Percentiles rank a stretch among this genome's conserved stretches.
phyloP scores from a whole-genome alignment of 2,329 filamentous ascomycete genomes.

The Plenodomus biglobosus region DNA sequence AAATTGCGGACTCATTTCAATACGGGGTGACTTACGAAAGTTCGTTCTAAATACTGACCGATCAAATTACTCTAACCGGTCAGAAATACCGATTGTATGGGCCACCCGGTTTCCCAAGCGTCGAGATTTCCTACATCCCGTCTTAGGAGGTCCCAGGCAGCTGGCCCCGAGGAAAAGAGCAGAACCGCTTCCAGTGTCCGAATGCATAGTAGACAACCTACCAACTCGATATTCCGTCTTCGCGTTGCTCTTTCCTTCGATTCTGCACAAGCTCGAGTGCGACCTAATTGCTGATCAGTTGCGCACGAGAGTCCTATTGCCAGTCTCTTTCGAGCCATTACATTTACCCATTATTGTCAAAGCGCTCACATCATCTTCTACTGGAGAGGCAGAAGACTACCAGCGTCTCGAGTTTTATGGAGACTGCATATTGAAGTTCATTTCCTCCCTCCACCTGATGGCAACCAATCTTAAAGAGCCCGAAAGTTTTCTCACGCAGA shows the following conservation, averaged over 20 bases:
- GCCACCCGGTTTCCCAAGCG: slow-evolving; percentile 54
- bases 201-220: slow-evolving; percentile 53
- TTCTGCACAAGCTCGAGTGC: slow-evolving; percentile 69
- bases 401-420: slow-evolving; percentile 86
- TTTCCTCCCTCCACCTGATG: slow-evolving; percentile 66
- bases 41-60: slow-evolving; percentile 17
- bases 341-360: slow-evolving; percentile 61
- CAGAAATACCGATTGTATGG: slow-evolving; percentile 12
- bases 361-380: slow-evolving; percentile 69
- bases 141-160: slow-evolving; percentile 7
- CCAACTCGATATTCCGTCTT: slow-evolving; percentile 52
- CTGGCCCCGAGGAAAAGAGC: slow-evolving; percentile 46
- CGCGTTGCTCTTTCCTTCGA: slow-evolving; percentile 68
- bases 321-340: slow-evolving; percentile 52
- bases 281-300: slow-evolving; percentile 65
- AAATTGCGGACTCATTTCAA: slow-evolving; percentile 29
- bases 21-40: slow-evolving; percentile 23
- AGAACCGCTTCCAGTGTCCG: slow-evolving; percentile 51
- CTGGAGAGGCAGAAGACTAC: slow-evolving; percentile 67
- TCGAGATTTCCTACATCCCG: slow-evolving; percentile 60
- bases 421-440: slow-evolving; percentile 78
- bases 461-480: slow-evolving; percentile 65
- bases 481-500: slow-evolving; percentile 71
- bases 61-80: not conserved
- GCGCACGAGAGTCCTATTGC: slow-evolving; percentile 55